These are phyloP conservation scores for Pseudocercospora fijiensis DNA, from an alignment of 2,329 filamentous ascomycete genomes.

Conservation along the genomic window DNA sequence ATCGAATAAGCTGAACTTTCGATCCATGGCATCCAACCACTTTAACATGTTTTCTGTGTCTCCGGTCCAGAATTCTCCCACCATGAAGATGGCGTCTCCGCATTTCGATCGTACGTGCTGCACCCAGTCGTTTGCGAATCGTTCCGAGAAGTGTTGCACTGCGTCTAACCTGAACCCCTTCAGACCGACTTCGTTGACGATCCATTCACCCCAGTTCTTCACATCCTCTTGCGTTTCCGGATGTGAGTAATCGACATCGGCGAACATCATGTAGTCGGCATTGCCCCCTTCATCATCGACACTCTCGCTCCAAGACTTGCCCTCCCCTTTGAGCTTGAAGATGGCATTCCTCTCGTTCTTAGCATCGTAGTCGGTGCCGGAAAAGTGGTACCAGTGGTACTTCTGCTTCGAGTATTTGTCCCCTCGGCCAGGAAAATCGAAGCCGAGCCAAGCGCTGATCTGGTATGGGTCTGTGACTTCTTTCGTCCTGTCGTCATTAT, in stretches of 20 bases:
- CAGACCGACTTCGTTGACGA: slow-evolving; percentile 59
- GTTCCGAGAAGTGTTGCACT: slow-evolving; percentile 66
- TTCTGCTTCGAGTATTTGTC: slow-evolving; percentile 60
- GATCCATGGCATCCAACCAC: slow-evolving; percentile 52
- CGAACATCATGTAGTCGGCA: slow-evolving; percentile 67
- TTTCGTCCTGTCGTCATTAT: slow-evolving; percentile 39
- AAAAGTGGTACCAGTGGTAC: slow-evolving; percentile 67
- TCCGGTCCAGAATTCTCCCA: slow-evolving; percentile 68
- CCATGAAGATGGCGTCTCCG: slow-evolving; percentile 58
- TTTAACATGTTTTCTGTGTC: slow-evolving; percentile 55
- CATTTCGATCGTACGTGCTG: slow-evolving; percentile 45
- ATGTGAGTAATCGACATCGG: slow-evolving; percentile 65
- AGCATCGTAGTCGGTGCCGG: slow-evolving; percentile 64
- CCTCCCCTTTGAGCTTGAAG: slow-evolving; percentile 54
- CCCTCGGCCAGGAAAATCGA: slow-evolving; percentile 61
- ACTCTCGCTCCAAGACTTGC: slow-evolving; percentile 61
- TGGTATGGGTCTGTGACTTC: slow-evolving; percentile 35
- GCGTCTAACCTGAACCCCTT: slow-evolving; percentile 69
- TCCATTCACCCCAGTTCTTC: slow-evolving; percentile 66
- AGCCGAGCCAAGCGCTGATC: slow-evolving; percentile 67
- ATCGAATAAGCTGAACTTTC: slow-evolving; percentile 65
- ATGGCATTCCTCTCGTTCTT: slow-evolving; percentile 57
- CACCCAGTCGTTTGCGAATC: slow-evolving; percentile 64
- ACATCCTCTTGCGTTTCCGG: slow-evolving; percentile 64
- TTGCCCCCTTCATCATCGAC: slow-evolving; percentile 62